phyloP scores from a whole-genome alignment of 2,329 filamentous ascomycete genomes.

The Ophiosphaerella korrae region DNA sequence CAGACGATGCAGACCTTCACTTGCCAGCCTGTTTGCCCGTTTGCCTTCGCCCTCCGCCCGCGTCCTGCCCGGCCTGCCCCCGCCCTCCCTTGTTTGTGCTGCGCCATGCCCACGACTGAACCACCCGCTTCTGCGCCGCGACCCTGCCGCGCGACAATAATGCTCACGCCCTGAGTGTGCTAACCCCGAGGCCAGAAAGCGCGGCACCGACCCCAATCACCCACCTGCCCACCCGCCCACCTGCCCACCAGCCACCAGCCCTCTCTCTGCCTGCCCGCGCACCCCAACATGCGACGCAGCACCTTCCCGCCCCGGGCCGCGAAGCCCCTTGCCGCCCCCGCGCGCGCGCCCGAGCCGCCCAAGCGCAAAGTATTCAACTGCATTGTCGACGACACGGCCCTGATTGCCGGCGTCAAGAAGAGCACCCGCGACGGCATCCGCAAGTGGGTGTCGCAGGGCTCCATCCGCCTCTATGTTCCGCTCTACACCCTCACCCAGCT shows the following conservation, averaged over 20 bases:
- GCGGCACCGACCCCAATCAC: not conserved
- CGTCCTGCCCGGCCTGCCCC: not conserved
- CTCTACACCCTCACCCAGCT: slow-evolving; percentile 56
- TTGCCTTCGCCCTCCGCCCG: slow-evolving; percentile 15
- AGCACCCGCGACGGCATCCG: slow-evolving; percentile 58
- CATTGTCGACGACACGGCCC: slow-evolving; percentile 58
- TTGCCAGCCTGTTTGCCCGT: slow-evolving; percentile 13
- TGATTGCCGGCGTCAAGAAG: slow-evolving; percentile 58
- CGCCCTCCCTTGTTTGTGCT: slow-evolving; percentile 1
- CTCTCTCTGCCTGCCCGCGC: slow-evolving; percentile 2
- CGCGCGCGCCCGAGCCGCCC: slow-evolving; percentile 37
- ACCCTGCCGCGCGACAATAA: slow-evolving; percentile 23
- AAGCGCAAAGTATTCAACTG: slow-evolving; percentile 59
- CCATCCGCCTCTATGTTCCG: slow-evolving; percentile 58
- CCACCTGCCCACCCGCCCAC: slow-evolving; percentile 9
- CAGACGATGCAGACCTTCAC: slow-evolving; percentile 15
- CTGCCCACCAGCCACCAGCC: slow-evolving; percentile 10
- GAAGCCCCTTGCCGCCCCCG: slow-evolving; percentile 27
- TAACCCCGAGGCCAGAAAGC: slow-evolving; percentile 9
- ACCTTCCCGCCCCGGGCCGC: slow-evolving; percentile 34
- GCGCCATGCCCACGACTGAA: slow-evolving; percentile 27
- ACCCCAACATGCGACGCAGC: slow-evolving; percentile 39
- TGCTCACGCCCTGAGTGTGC: slow-evolving; percentile 33
- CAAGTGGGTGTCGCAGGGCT: slow-evolving; percentile 57
- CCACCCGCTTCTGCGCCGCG: slow-evolving; percentile 30